These are phyloP conservation scores for Mycosphaerella sp. DNA, from an alignment of 2,329 filamentous ascomycete genomes.

Conservation along the genomic window DNA sequence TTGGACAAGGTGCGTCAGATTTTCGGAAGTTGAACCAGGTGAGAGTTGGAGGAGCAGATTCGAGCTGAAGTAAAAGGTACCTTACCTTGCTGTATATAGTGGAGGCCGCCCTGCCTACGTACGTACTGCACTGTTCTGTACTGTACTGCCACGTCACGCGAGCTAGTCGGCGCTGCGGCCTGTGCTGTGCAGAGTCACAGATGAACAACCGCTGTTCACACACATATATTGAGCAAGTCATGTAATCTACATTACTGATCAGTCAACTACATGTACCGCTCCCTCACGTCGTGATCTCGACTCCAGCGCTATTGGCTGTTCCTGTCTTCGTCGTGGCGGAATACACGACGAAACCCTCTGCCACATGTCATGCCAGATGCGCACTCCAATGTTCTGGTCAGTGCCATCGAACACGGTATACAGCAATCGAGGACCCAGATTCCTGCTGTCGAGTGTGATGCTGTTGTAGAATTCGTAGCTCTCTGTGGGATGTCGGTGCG, in stretches of 20 bases:
- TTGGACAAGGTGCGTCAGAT: too few relatives aligned
- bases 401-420: conserved; percentile 4
- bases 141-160: too few relatives aligned
- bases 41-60: too few relatives aligned
- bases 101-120: too few relatives aligned
- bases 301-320: neutral
- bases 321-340: neutral
- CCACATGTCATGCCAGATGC: conserved; percentile 1
- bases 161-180: neutral
- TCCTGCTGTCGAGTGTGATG: conserved; percentile 1
- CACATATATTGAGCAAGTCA: too few relatives aligned
- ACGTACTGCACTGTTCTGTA: too few relatives aligned
- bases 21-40: too few relatives aligned
- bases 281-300: neutral
- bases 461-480: conserved; percentile 9
- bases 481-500: conserved; percentile 8
- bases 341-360: neutral
- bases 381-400: neutral
- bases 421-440: neutral
- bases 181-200: neutral
- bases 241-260: too few relatives aligned
- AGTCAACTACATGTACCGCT: neutral
- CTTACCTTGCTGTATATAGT: too few relatives aligned
- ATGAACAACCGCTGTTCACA: too few relatives aligned
- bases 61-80: too few relatives aligned